Conservation (phyloP, 768 basidiomycete species). For the Leucogyrophana mollusca region DNA sequence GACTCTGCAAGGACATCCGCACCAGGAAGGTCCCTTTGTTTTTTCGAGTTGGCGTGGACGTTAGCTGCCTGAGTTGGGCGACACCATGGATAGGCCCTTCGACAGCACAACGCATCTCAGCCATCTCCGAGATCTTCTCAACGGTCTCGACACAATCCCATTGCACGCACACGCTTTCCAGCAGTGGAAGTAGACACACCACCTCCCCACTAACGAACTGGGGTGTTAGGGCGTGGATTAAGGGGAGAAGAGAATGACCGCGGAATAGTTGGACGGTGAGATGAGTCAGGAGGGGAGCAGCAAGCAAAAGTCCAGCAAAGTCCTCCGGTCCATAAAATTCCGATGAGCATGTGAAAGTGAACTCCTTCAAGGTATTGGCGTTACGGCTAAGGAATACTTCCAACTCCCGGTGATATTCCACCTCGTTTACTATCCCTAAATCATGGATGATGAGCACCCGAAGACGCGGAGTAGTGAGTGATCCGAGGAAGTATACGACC, state of each 20-base stretch:
- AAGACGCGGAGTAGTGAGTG: constrained; percentile 16
- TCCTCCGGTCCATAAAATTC: constrained; percentile 15
- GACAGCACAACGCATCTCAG: constrained; percentile 19
- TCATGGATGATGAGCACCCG: constrained; percentile 16
- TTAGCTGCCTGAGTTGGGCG: too few relatives aligned
- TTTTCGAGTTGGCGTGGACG: too few relatives aligned
- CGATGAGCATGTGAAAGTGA: constrained; percentile 18
- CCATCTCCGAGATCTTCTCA: constrained; percentile 21
- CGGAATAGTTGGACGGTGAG: constrained; percentile 23
- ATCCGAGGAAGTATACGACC: constrained; percentile 12
- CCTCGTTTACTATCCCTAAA: constrained; percentile 7
- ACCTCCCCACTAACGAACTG: constrained; percentile 3
- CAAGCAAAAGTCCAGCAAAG: constrained; percentile 13
- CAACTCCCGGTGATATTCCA: constrained; percentile 13
- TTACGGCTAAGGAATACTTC: constrained; percentile 15
- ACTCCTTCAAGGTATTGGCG: constrained; percentile 7
- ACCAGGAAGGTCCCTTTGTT: too few relatives aligned
- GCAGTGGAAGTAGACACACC: constrained; percentile 15
- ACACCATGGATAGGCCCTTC: constrained; percentile 5
- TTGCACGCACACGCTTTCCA: constrained; percentile 18
- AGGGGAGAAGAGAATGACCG: constrained; percentile 12
- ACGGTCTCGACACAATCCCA: constrained; percentile 26
- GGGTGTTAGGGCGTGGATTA: constrained; percentile 23
- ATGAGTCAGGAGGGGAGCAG: constrained; percentile 17
- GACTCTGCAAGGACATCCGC: too few relatives aligned